These are phyloP conservation scores for Epichloe uncinata DNA, from an alignment of 2,329 filamentous ascomycete species.

Conservation along the genomic window DNA sequence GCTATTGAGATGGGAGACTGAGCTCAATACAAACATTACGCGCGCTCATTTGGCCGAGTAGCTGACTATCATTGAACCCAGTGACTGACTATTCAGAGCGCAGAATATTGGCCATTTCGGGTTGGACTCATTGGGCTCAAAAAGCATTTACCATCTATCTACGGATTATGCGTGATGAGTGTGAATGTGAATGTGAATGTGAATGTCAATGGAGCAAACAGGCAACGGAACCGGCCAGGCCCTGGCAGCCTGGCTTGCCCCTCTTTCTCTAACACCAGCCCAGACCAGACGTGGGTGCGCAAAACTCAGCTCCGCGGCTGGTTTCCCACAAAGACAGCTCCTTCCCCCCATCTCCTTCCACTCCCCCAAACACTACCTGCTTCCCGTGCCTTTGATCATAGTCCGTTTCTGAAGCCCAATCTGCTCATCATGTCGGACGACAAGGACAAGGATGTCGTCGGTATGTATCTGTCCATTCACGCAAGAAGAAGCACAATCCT, in stretches of 20 bases:
- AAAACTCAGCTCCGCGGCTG: background rate
- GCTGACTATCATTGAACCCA: no score
- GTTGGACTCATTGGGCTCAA: no score
- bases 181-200: no score
- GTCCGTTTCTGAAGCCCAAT: background rate
- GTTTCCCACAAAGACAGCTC: constrained; percentile 4
- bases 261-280: background rate
- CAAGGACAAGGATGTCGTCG: constrained; percentile 33
- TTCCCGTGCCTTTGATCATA: background rate
- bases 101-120: background rate
- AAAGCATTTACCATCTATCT: no score
- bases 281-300: background rate
- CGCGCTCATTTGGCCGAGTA: no score
- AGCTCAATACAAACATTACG: background rate
- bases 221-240: background rate
- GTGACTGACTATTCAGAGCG: no score
- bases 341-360: constrained; percentile 4
- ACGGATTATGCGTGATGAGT: no score
- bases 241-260: background rate
- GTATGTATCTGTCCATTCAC: constrained; percentile 18
- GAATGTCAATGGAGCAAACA: no score
- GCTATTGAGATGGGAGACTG: background rate
- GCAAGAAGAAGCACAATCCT: background rate
- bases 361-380: background rate
- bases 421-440: constrained; percentile 30